Conservation (phyloP, 2,329 filamentous ascomycete genomes). For the Lojkania enalia region DNA sequence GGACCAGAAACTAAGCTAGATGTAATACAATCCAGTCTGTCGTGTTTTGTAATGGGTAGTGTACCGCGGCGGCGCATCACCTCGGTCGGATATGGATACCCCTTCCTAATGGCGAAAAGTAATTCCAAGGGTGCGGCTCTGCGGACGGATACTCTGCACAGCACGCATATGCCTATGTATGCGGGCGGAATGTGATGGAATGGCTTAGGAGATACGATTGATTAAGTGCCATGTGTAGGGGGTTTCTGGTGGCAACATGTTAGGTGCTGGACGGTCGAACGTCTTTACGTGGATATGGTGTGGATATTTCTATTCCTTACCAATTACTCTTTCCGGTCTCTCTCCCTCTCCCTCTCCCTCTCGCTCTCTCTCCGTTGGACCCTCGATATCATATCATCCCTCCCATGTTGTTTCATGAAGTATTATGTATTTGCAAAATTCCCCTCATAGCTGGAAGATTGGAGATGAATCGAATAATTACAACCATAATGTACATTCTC, state of each 20-base stretch:
- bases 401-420: conserved; percentile 32
- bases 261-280: conserved; percentile 34
- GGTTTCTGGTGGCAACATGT: conserved; percentile 30
- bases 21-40: conserved; percentile 28
- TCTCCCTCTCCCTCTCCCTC: conserved; percentile 20
- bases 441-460: conserved; percentile 26
- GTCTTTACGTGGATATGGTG: conserved; percentile 43
- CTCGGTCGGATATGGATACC: conserved; percentile 45
- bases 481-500: background rate
- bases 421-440: conserved; percentile 36
- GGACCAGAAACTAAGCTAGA: conserved; percentile 46
- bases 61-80: conserved; percentile 33
- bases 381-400: conserved; percentile 29
- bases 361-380: conserved; percentile 21
- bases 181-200: conserved; percentile 19
- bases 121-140: conserved; percentile 36
- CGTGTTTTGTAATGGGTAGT: conserved; percentile 32
- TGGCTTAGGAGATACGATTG: conserved; percentile 35
- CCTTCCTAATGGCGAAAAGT: conserved; percentile 44
- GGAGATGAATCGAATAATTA: conserved; percentile 29
- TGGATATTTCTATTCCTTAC: conserved; percentile 31
- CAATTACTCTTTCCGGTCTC: background rate
- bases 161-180: conserved; percentile 26
- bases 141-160: conserved; percentile 25
- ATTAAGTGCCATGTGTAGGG: conserved; percentile 35